Evolutionary conservation across 2,329 filamentous ascomycete species (phyloP), one percentile per base, ranked within the genome.

Genomic region (Huntiella moniliformis): DNA sequence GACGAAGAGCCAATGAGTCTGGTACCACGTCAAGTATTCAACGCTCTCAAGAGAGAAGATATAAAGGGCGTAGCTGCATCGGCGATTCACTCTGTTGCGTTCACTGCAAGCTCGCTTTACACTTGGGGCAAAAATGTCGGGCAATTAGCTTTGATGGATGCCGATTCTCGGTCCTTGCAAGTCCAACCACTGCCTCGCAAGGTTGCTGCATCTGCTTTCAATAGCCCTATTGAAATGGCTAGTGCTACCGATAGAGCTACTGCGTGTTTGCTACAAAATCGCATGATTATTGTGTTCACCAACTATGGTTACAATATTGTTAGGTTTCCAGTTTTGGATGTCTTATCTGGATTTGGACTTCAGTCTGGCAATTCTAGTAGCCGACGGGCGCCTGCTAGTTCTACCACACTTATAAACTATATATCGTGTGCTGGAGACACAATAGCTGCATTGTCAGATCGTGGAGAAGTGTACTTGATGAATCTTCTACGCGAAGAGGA

Each of bases 101-200:
- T 91, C 56, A 95, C 85, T 0, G 70, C 73, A 1, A 74, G 76
- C 1, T 83, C 84, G 1, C 64, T 98, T 1, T 98, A 83, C 57
- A 93, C 85, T 2, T 98, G 93, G 70, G 91, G 91, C 16, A 92
- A 91, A 55, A 98, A 96, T 55, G 77, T 86, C 54, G 91, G 91
- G 1, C 91, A 98, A 59, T 71, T 98, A 40, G 91, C 86, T 4
- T 70, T 98, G 45, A 86, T 95, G 64, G 91, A 95, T 58, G 88
- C 91, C 0, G 88, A 96, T 61, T 92, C 91, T 18, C 77, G 87
- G 39, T 95, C 86, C 0, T 70, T 96, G 4, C 83, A 91, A 53
- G 65, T 80, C n/a, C 91, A 96, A 56, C 64, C 72, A 15, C 77
- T 74, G 1, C 91, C 91, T 17, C 75, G 91, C 40, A 88, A 82